Conservation (phyloP, 179 eudicot genomes). For the Silene noctiflora region DNA sequence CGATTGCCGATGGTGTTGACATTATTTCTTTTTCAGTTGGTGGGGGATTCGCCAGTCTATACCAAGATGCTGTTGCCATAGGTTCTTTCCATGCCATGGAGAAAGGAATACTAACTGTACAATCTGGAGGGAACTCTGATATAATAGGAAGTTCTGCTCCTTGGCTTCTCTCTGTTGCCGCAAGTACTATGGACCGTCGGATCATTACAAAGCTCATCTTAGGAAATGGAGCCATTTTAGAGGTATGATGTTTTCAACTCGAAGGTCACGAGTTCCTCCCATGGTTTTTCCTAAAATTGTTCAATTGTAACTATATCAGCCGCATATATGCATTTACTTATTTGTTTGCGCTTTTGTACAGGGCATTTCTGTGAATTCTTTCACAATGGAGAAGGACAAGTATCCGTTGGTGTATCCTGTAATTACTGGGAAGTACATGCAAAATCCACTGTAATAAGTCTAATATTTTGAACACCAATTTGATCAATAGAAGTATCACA, state of each 20-base stretch:
- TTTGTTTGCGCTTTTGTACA: background rate
- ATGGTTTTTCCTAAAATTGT: background rate
- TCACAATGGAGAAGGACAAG: slow-evolving; percentile 16
- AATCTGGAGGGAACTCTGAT: slow-evolving; percentile 49
- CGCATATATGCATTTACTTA: background rate
- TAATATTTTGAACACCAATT: background rate
- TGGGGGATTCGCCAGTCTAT: background rate
- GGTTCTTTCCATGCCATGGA: slow-evolving; percentile 56
- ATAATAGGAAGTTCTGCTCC: slow-evolving; percentile 41
- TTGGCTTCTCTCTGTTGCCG: slow-evolving; percentile 59
- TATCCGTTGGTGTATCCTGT: slow-evolving; percentile 12
- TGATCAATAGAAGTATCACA: background rate
- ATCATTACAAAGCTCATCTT: slow-evolving; percentile 33
- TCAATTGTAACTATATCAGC: background rate
- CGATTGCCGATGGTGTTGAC: slow-evolving; percentile 64
- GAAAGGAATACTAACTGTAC: slow-evolving; percentile 45
- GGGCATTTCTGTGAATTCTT: slow-evolving; percentile 21
- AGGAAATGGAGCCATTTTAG: slow-evolving; percentile 26
- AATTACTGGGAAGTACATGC: background rate
- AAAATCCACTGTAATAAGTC: background rate
- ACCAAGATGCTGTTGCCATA: slow-evolving; percentile 37
- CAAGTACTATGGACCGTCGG: slow-evolving; percentile 39
- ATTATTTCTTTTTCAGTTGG: slow-evolving; percentile 45
- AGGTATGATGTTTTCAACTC: background rate
- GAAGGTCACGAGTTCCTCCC: too few species aligned